These are phyloP conservation scores for Aspergillaceae sp. DNA, from an alignment of 2,329 filamentous ascomycete genomes.

Conservation along the genomic window DNA sequence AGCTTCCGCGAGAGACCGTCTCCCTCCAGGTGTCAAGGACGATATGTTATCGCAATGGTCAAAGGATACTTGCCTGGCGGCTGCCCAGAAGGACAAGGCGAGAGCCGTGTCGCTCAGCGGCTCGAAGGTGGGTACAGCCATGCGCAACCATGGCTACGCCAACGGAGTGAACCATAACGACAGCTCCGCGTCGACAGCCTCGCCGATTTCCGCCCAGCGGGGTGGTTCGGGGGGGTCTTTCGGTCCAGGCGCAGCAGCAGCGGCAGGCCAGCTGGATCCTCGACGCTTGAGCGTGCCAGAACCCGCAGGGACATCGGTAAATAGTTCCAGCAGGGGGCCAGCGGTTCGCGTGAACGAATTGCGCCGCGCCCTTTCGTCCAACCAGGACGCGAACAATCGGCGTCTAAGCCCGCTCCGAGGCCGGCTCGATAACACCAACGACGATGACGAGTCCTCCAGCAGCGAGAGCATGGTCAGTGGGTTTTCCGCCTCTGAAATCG, in stretches of 20 bases:
- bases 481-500: constrained; percentile 29
- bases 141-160: constrained; percentile 20
- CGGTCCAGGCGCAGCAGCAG: neutral
- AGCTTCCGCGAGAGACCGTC: constrained; percentile 29
- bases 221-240: constrained; percentile 10
- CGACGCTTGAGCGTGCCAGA: constrained; percentile 32
- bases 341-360: constrained; percentile 42
- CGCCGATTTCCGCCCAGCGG: constrained; percentile 12
- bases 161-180: constrained; percentile 20
- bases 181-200: constrained; percentile 22
- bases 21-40: constrained; percentile 61
- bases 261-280: constrained; percentile 21
- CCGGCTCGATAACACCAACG: constrained; percentile 24
- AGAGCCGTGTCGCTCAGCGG: constrained; percentile 68
- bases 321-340: constrained; percentile 34
- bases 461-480: constrained; percentile 40
- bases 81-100: constrained; percentile 57
- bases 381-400: constrained; percentile 25
- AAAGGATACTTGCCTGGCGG: constrained; percentile 61
- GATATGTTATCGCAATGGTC: constrained; percentile 75
- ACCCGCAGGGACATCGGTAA: constrained; percentile 23
- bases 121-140: constrained; percentile 55
- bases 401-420: constrained; percentile 37
- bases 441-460: constrained; percentile 31
- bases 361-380: constrained; percentile 39